phyloP scores from a whole-genome alignment of 805 yeast genomes.

The Wickerhamiella musiphila region DNA sequence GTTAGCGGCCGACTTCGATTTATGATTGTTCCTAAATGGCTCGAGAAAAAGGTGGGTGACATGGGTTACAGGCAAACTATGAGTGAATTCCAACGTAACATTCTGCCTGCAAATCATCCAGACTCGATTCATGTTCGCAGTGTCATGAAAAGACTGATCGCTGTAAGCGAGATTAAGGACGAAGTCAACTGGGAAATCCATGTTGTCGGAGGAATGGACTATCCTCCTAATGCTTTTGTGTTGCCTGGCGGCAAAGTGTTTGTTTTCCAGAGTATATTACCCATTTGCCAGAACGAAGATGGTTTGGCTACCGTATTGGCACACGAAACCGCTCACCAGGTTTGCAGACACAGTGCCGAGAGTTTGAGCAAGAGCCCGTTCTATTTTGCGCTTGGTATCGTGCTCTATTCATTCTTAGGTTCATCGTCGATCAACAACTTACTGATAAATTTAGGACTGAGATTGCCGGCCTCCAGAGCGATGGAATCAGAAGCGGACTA shows the following conservation, averaged over 20 bases:
- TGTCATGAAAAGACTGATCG: constrained; percentile 48
- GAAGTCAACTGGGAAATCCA: constrained; percentile 56
- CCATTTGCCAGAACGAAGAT: constrained; percentile 64
- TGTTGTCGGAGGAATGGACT: constrained; percentile 48
- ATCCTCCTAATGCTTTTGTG: constrained; percentile 94
- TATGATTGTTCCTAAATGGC: constrained; percentile 49
- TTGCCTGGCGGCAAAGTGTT: constrained; percentile 93
- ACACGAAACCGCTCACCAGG: constrained; percentile 87
- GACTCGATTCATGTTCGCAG: constrained; percentile 34
- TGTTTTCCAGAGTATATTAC: constrained; percentile 62
- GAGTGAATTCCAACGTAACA: constrained; percentile 30
- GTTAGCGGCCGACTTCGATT: constrained; percentile 56
- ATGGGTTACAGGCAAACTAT: constrained; percentile 45
- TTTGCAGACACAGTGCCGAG: constrained; percentile 84
- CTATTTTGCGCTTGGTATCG: constrained; percentile 35
- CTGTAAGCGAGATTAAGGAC: constrained; percentile 16
- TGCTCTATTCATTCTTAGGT: constrained; percentile 47
- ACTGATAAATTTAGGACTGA: constrained; percentile 36
- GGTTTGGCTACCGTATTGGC: constrained; percentile 90
- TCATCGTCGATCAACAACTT: constrained; percentile 34
- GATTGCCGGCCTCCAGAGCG: constrained; percentile 74
- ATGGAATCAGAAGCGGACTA: constrained; percentile 96
- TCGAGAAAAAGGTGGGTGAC: constrained; percentile 48
- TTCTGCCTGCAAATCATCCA: constrained; percentile 53
- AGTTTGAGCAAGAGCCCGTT: constrained; percentile 63